Base-by-base conservation (phyloP, 345 rosid species). In the Carallia pectinifolia region DNA sequence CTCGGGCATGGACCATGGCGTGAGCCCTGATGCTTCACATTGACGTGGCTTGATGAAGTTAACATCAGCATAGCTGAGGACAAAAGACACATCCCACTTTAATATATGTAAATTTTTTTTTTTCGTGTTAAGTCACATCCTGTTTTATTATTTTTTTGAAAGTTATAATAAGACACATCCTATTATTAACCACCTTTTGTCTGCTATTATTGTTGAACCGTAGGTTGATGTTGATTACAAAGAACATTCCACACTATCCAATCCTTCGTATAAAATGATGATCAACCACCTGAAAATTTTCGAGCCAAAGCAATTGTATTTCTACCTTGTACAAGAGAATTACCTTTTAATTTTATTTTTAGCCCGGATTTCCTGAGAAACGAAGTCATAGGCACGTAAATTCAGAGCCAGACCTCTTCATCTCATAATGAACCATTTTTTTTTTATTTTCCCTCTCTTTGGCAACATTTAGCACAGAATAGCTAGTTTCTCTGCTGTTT, bases 11-110 rank as follows among this genome's bases (percentile, higher is more conserved):
- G 70, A 75, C 39, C 44, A 62, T 83, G 80, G 72, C 84, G 82
- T 80, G 81, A 78, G 84, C 73, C 73, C 79, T 81, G 83, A 85
- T 81, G 84, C 78, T 81, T 74, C 79, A 74, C 78, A 81, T 78
- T 61, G 82, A 79, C 56, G n/a, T 55, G 66, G 67, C 52, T 61
- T 72, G 65, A 75, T 61, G 62, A 67, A 17, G 69, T 53, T 68
- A 73, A 60, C 19, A 55, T 44, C 19, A 53, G 62, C 23, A 82
- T 68, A 79, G 61, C 64, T 47, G 34, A 30, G 23, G 66, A 70
- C 71, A 66, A 79, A 76, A 66, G 58, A 8, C 29, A 33, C 52
- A 38, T 62, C 70, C 50, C 3, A 44, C 50, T 44, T 44, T 44
- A 44, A 44, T 44, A 44, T 44, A 44, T 44, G 16, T 44, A 12